A percentile compares a stretch with the other conserved stretches of the same genome.
These are phyloP conservation scores for Cryptococcus jaspeensis DNA, from an alignment of 1,284 basidiomycete genomes.

Conservation along the genomic window DNA sequence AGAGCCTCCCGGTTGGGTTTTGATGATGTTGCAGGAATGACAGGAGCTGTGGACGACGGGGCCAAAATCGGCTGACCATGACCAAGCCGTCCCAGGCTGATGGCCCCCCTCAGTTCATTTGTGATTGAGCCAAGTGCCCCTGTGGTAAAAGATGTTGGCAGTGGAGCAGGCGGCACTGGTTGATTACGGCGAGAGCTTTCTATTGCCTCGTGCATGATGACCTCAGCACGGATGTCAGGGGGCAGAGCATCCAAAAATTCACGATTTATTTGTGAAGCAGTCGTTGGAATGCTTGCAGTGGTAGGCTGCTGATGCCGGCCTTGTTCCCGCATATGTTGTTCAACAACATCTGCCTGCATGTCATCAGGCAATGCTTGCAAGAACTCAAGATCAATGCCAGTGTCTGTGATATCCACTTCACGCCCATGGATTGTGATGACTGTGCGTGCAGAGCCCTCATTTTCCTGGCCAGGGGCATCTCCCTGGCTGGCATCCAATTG, in stretches of 20 bases:
- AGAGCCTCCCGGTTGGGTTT: constrained; percentile 76
- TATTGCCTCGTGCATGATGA: constrained; percentile 87
- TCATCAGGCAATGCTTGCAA: constrained; percentile 96
- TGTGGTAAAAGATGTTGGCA: constrained; percentile 51
- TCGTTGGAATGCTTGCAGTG: constrained; percentile 59
- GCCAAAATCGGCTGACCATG: no score
- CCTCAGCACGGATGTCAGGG: constrained; percentile 92
- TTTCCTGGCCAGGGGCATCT: no score
- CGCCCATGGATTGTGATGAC: constrained; percentile 87
- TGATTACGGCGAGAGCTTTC: constrained; percentile 65
- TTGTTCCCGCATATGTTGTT: constrained; percentile 88
- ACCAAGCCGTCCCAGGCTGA: constrained; percentile 75
- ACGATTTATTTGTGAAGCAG: constrained; percentile 78
- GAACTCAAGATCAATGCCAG: constrained; percentile 97
- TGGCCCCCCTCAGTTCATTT: constrained; percentile 77
- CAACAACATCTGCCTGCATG: constrained; percentile 97
- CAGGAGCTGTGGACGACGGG: no score
- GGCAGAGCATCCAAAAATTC: constrained; percentile 97
- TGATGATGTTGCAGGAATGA: constrained; percentile 1
- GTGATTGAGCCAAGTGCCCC: constrained; percentile 85
- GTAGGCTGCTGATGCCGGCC: constrained; percentile 60
- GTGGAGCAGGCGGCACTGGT: constrained; percentile 50
- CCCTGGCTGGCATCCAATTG: no score
- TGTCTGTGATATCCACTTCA: constrained; percentile 97
- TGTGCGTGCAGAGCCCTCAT: constrained; percentile 57